Conservation (phyloP, 495 filamentous ascomycete genomes). For the Neurospora sp. region DNA sequence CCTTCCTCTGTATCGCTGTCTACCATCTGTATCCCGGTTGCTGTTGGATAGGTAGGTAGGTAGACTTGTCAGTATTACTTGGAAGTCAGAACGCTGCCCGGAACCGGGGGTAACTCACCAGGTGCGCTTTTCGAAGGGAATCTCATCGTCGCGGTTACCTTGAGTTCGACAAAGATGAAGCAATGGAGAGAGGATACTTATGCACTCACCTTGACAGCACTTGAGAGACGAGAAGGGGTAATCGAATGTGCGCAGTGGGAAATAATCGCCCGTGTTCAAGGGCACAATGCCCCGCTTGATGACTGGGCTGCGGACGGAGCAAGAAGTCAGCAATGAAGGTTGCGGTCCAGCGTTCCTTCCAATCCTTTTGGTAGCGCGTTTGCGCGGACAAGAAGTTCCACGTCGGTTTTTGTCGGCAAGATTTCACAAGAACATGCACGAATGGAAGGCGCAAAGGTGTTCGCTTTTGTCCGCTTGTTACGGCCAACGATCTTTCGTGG, state of each 20-base stretch:
- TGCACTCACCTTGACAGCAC: too few relatives aligned
- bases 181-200: too few relatives aligned
- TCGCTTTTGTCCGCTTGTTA: too few relatives aligned
- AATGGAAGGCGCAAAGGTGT: background rate
- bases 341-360: background rate
- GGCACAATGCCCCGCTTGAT: background rate
- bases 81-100: too few relatives aligned
- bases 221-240: background rate
- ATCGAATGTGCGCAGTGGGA: background rate
- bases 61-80: too few relatives aligned
- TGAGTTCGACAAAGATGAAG: too few relatives aligned
- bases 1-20: background rate
- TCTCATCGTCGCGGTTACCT: too few relatives aligned
- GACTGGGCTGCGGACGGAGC: background rate
- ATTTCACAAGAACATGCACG: background rate
- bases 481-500: background rate
- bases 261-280: background rate
- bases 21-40: too few relatives aligned
- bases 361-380: too few relatives aligned
- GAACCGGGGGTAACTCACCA: too few relatives aligned
- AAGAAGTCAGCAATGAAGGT: background rate
- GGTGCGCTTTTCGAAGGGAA: too few relatives aligned
- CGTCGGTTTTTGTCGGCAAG: background rate
- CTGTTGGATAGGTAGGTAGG: too few relatives aligned
- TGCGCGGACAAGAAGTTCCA: background rate